Conservation (phyloP, 805 yeast species). For the Starmerella riodocensis region DNA sequence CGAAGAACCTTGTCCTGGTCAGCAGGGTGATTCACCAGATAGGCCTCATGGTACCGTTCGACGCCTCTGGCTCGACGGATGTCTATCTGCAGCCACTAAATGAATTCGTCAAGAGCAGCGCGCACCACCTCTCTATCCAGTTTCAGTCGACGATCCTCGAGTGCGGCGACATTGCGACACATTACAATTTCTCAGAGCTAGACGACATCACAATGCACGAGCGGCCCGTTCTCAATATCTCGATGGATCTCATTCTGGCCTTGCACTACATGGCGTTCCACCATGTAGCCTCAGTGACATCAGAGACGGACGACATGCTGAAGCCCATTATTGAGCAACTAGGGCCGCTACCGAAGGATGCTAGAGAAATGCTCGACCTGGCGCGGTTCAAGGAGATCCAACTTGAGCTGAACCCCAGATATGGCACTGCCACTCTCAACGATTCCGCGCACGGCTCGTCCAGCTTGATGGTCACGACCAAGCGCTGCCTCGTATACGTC, state of each 20-base stretch:
- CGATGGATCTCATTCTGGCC: conserved; percentile 28
- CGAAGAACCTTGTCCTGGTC: conserved; percentile 44
- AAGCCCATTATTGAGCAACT: conserved; percentile 32
- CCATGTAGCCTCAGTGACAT: conserved; percentile 20
- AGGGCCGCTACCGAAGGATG: conserved; percentile 33
- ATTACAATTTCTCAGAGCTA: conserved; percentile 44
- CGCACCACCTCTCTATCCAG: conserved; percentile 35
- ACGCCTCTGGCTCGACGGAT: conserved; percentile 32
- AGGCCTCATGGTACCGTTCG: conserved; percentile 54
- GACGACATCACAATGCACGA: conserved; percentile 53
- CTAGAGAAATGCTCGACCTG: conserved; percentile 37
- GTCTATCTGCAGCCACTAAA: conserved; percentile 68
- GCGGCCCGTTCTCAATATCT: conserved; percentile 29
- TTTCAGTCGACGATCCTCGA: conserved; percentile 37
- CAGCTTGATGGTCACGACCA: conserved; percentile 32
- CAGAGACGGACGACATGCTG: conserved; percentile 40
- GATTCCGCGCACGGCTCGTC: conserved; percentile 26
- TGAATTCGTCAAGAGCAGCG: conserved; percentile 47
- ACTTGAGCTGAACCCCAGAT: conserved; percentile 46
- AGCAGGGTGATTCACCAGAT: conserved; percentile 51
- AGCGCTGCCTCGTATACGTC: conserved; percentile 68
- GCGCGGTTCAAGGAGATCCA: conserved; percentile 42
- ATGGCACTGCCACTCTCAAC: conserved; percentile 26
- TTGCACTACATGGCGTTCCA: conserved; percentile 30
- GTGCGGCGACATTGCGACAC: conserved; percentile 43